Evolutionary conservation across 495 filamentous ascomycete species (phyloP), one percentile per base, ranked within the genome.

Genomic region (Xylaria intraflava): DNA sequence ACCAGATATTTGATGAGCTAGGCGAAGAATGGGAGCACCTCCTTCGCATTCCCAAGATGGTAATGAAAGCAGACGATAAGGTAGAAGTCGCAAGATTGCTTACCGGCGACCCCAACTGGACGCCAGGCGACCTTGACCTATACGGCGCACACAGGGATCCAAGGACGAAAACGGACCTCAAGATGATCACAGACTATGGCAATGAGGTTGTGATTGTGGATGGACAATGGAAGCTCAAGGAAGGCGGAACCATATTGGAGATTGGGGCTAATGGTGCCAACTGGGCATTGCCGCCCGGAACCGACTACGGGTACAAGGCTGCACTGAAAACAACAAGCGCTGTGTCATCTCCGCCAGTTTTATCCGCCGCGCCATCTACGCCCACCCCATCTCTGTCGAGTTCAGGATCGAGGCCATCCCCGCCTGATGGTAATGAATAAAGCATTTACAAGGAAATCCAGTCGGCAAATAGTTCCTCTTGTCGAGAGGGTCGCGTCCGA

Each of bases 41-140:
- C 2, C 43, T 76, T n/a, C 53, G 61, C 8, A 60, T 76, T 3
- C 73, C 74, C 19, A 51, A 56, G 46, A 57, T 60, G 30, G 64
- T 70, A 16, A 30, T 70, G 22, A 6, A 27, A 31, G 42, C 59
- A 0, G 35, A 31, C 3, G 58, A 64, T 36, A 46, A 44, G 14
- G 39, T 52, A 43, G 65, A 65, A 19, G 53, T 68, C 22, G 65
- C 69, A 10, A 56, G 62, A 36, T 31, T 73, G 36, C 26, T 77
- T 22, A 62, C 74, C 16, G 62, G 65, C 19, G 66, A 73, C 39
- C 66, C 59, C 6, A 49, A 61, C 11, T 73, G 69, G 68, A 56
- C 64, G 1, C 61, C 65, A 3, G 44, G 58, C 16, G 52, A 47
- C 9, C 59, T 47, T 42, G 58, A 61, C 17, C 44, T 44, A 16